Percentiles rank a stretch among this genome's conserved stretches.
phyloP scores from a whole-genome alignment of 2,329 filamentous ascomycete species.

The Microsporum ferrugineum region DNA sequence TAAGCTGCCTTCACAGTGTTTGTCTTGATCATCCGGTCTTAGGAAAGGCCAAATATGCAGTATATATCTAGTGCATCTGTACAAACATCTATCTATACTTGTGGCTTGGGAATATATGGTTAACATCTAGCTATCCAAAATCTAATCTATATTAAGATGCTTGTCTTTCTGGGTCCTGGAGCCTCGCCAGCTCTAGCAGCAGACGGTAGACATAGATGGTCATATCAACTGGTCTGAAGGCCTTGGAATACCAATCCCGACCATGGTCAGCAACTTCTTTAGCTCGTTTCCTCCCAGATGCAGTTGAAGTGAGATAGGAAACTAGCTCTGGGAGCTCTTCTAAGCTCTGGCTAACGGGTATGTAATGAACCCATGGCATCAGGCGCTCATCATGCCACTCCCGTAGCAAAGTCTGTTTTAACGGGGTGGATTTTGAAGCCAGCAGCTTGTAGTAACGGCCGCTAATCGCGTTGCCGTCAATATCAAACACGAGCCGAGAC shows the following conservation, averaged over 20 bases:
- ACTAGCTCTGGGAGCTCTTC: constrained; percentile 17
- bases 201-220: constrained; percentile 15
- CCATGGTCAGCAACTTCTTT: constrained; percentile 14
- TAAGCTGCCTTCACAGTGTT: no score
- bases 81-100: no score
- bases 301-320: constrained; percentile 14
- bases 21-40: no score
- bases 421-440: constrained; percentile 13
- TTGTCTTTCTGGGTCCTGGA: constrained; percentile 13
- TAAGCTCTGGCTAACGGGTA: constrained; percentile 17
- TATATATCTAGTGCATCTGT: no score
- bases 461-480: constrained; percentile 19
- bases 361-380: constrained; percentile 18
- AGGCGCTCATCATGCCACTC: constrained; percentile 21
- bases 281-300: constrained; percentile 11
- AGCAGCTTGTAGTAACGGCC: constrained; percentile 18
- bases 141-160: neutral
- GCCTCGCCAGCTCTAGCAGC: constrained; percentile 15
- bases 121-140: no score
- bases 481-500: constrained; percentile 15
- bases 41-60: no score
- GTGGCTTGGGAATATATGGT: no score
- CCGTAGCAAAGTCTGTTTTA: constrained; percentile 18
- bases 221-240: constrained; percentile 14
- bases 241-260: constrained; percentile 13